Base-by-base conservation (phyloP, 805 yeast species). In the Schwanniomyces yamadae region DNA sequence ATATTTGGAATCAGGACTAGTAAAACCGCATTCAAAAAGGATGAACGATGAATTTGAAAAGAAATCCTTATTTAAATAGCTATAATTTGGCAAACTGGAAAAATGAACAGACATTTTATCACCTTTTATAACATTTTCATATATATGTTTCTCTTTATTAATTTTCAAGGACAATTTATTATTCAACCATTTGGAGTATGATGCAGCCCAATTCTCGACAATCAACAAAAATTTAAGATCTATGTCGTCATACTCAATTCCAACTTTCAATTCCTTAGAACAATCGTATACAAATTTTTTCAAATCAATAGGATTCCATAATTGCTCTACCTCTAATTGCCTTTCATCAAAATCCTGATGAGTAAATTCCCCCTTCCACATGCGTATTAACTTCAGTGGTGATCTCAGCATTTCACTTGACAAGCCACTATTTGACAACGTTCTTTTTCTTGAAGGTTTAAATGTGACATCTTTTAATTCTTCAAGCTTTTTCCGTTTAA, bases 21-120 rank as follows among this genome's bases (percentile, higher is more conserved):
- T 46, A 16, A 71, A 47, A 3, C 84, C 84, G 43, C 80, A 66
- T 44, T 77, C 80, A 46, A 78, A 63, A 3, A 80, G 42, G 4
- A 80, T 36, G 34, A 75, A 66, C 1, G 71, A 62, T 4, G 73
- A 53, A 15, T 58, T 54, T 18, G 57, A 49, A 45, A 75, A 74
- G 33, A 62, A 62, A 6, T 54, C 55, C 20, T 59, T 59, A 17
- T 63, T 61, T 17, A 63, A 42, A 34, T 61, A 55, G 16, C 62
- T 52, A 11, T 58, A 62, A 8, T 49, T 41, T 1, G 79, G 77
- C 26, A 78, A 55, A 15, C 76, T 63, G 2, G 63, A 47, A 9
- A 78, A 48, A 5, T 52, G 46, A 4, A 79, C 33, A 0, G 33
- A 35, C n/a, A 65, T 34, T 20, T 57, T 52, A 10, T 55, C 55